Conservation (phyloP, 2,329 filamentous ascomycete genomes). For the Xylariaceae sp. region DNA sequence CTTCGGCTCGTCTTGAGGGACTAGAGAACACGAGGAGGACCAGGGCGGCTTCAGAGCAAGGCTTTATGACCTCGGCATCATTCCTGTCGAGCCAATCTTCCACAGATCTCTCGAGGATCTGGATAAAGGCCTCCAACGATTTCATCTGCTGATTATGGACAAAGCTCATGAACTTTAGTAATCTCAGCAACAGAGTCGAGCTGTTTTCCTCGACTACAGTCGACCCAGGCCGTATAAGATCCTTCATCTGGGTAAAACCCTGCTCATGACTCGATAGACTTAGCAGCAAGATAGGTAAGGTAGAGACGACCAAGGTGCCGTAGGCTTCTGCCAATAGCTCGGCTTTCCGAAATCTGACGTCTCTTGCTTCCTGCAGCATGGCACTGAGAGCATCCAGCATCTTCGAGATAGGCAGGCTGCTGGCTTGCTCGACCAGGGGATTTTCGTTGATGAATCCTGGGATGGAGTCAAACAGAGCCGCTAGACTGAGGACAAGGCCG, state of each 20-base stretch:
- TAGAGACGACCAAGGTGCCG: constrained; percentile 52
- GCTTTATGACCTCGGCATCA: constrained; percentile 45
- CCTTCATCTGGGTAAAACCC: constrained; percentile 4
- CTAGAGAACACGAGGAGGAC: constrained; percentile 43
- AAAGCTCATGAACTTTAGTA: constrained; percentile 16
- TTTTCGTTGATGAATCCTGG: constrained; percentile 28
- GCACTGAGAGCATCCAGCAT: constrained; percentile 26
- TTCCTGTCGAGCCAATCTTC: constrained; percentile 43
- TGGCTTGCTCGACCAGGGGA: constrained; percentile 1
- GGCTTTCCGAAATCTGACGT: constrained; percentile 49
- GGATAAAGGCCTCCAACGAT: constrained; percentile 20
- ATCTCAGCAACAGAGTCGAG: constrained; percentile 1
- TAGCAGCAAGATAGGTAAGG: constrained; percentile 43
- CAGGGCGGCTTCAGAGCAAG: constrained; percentile 47
- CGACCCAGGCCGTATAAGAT: constrained; percentile 27
- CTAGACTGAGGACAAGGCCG: constrained; percentile 58
- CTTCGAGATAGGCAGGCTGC: constrained; percentile 17
- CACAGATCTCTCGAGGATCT: constrained; percentile 31
- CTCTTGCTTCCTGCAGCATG: constrained; percentile 38
- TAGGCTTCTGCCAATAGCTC: constrained; percentile 61
- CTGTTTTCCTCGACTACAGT: constrained; percentile 17
- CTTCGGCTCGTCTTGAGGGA: constrained; percentile 31
- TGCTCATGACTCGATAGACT: constrained; percentile 20
- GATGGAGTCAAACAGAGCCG: constrained; percentile 49
- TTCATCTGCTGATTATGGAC: constrained; percentile 8